Evolutionary conservation across 305 asterid genomes (phyloP), one percentile per base, ranked within the genome.

Genomic region (Plantago lanceolata): DNA sequence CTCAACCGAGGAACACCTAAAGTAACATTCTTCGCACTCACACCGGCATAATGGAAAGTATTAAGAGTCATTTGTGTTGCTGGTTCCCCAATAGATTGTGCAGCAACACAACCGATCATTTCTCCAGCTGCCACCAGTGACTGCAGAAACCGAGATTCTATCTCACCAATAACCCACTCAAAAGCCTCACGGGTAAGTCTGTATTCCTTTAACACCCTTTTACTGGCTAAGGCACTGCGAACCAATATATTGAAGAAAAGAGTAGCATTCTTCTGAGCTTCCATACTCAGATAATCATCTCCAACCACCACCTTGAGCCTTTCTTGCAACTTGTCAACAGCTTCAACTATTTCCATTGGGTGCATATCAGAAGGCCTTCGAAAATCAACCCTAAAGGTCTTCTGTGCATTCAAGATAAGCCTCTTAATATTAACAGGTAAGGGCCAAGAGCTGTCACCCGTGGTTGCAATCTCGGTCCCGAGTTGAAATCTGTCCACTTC

Each of bases 41-140:
- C 99, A 88, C 99, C 99, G 81, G 97, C 99, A 84, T 84, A 93
- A 54, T 93, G 99, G 70, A 93, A 93, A 2, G 99, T 93, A 74
- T 93, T 93, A 19, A 93, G 95, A 59, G 99, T 93, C 99, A 93
- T 93, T 79, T 93, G 99, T 3, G 99, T 93, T 12, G 99, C 97
- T 47, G 99, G 99, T 70, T 93, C 97, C 67, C 99, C 99, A 65
- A 93, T 93, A 54, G 99, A 93, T 65, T 93, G 99, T 40, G 99
- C 97, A 56, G 97, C 99, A 77, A 93, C 94, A 74, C 95, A 85
- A 40, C 99, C 99, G 55, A 93, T 93, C 99, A 93, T 93, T 81
- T 93, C 99, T 18, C 97, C 99, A 16, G 99, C 84, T 44, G 95
- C 97, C 57, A 93, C 99, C 57, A 93, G 96, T 12, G 99, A 93